Evolutionary conservation across 139 green algal genomes (phyloP).

Genomic region (Tetradesmus lagerheimii): DNA sequence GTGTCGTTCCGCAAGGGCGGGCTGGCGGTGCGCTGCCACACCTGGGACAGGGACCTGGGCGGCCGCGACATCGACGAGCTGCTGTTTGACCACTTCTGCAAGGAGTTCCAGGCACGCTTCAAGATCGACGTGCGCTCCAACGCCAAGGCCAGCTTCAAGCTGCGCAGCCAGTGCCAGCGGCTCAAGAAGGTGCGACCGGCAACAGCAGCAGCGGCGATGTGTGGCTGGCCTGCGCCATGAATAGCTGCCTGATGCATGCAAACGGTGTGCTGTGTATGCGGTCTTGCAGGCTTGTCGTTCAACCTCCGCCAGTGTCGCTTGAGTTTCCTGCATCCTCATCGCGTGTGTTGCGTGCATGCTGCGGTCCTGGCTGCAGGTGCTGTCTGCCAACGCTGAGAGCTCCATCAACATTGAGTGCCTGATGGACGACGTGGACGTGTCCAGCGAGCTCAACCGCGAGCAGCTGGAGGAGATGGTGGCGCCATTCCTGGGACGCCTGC

Average conservation of each 20-base stretch:
- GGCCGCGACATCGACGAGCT: slow-evolving; percentile 91
- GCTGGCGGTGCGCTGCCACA: slow-evolving; percentile 89
- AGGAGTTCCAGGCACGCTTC: slow-evolving; percentile 84
- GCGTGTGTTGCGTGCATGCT: background rate
- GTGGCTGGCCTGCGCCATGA: background rate
- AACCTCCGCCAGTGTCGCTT: too few species aligned
- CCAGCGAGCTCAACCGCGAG: slow-evolving; percentile 70
- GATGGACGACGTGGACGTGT: slow-evolving; percentile 95
- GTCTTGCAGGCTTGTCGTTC: too few species aligned
- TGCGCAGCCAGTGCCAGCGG: slow-evolving; percentile 90
- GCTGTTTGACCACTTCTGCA: slow-evolving; percentile 95
- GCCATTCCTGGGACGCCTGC: slow-evolving; percentile 76
- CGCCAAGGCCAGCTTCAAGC: slow-evolving; percentile 86
- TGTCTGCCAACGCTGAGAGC: slow-evolving; percentile 93
- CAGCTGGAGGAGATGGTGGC: slow-evolving; percentile 88
- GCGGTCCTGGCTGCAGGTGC: slow-evolving; percentile 75
- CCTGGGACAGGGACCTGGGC: slow-evolving; percentile 94
- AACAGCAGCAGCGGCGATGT: background rate
- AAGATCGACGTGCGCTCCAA: slow-evolving; percentile 93
- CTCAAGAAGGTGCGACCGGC: slow-evolving; percentile 53
- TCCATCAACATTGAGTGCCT: slow-evolving; percentile 95
- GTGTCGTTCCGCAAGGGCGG: slow-evolving; percentile 92
- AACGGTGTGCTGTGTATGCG: too few species aligned
- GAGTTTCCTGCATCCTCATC: background rate
- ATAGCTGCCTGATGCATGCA: background rate